Conservation (phyloP, 2,329 filamentous ascomycete genomes). For the Diaporthe longicolla region DNA sequence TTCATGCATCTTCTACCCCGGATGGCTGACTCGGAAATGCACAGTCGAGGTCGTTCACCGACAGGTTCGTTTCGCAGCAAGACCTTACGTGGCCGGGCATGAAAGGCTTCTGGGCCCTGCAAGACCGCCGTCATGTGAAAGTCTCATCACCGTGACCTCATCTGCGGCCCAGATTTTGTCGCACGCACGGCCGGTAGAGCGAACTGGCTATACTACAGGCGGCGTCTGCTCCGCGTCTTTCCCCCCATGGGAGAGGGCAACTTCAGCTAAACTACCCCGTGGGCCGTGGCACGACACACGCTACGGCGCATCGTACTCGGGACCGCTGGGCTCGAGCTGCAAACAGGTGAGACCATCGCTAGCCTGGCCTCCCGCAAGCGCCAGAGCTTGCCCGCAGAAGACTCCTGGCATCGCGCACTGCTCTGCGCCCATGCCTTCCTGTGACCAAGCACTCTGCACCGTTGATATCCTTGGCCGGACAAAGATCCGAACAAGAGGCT, state of each 20-base stretch:
- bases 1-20: conserved; percentile 21
- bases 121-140: conserved; percentile 25
- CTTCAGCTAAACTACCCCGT: conserved; percentile 16
- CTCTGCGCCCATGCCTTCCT: background rate
- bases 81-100: conserved; percentile 29
- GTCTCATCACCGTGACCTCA: conserved; percentile 23
- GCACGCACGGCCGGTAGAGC: conserved; percentile 15
- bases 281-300: background rate
- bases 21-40: conserved; percentile 26
- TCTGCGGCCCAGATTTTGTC: background rate
- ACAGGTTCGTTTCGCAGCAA: conserved; percentile 12
- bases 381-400: conserved; percentile 1
- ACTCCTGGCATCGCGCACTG: background rate
- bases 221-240: conserved; percentile 23
- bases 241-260: conserved; percentile 12
- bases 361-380: background rate
- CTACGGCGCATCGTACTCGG: background rate
- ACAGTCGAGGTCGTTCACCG: conserved; percentile 25
- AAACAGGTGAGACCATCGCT: background rate
- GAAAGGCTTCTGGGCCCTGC: conserved; percentile 21
- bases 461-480: background rate
- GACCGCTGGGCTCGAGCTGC: background rate
- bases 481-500: background rate
- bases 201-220: conserved; percentile 11
- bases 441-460: background rate